phyloP scores from a whole-genome alignment of 495 filamentous ascomycete genomes.

The Jackrogersella multiformis region DNA sequence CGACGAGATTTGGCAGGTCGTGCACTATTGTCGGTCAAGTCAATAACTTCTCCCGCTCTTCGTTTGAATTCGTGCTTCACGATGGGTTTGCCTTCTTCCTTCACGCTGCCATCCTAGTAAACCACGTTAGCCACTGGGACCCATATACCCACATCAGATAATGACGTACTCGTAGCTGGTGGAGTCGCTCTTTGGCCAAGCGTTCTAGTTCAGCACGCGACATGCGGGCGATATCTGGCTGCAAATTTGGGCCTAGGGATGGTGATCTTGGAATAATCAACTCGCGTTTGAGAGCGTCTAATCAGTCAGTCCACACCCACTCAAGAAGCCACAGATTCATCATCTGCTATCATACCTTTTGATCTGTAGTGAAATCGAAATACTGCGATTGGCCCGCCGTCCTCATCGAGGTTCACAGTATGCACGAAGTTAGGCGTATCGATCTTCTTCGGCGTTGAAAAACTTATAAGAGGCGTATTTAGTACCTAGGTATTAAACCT shows the following conservation, averaged over 20 bases:
- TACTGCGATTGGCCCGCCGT: conserved; percentile 21
- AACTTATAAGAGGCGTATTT: neutral
- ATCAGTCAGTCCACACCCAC: neutral
- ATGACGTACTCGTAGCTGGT: conserved; percentile 31
- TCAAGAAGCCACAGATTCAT: neutral
- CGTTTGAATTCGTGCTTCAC: conserved; percentile 26
- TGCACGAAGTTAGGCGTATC: neutral
- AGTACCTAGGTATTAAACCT: neutral
- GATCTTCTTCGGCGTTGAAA: neutral
- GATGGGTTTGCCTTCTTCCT: conserved; percentile 28
- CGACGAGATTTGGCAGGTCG: conserved; percentile 6
- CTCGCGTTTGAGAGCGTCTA: conserved; percentile 39
- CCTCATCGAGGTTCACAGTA: neutral
- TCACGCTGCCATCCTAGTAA: conserved; percentile 16
- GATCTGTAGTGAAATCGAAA: conserved; percentile 44
- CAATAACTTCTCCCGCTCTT: conserved; percentile 11
- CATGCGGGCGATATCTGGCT: conserved; percentile 17
- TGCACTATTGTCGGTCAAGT: conserved; percentile 20
- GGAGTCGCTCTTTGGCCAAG: conserved; percentile 33
- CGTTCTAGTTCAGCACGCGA: conserved; percentile 35
- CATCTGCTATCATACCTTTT: conserved; percentile 23
- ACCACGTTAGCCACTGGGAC: conserved; percentile 3
- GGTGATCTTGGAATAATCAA: conserved; percentile 41
- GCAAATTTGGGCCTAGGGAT: conserved; percentile 1
- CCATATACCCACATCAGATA: neutral